A percentile compares a stretch with the other conserved stretches of the same genome.
phyloP scores from a whole-genome alignment of 257 asterid genomes.

The Linderniella brevidens region DNA sequence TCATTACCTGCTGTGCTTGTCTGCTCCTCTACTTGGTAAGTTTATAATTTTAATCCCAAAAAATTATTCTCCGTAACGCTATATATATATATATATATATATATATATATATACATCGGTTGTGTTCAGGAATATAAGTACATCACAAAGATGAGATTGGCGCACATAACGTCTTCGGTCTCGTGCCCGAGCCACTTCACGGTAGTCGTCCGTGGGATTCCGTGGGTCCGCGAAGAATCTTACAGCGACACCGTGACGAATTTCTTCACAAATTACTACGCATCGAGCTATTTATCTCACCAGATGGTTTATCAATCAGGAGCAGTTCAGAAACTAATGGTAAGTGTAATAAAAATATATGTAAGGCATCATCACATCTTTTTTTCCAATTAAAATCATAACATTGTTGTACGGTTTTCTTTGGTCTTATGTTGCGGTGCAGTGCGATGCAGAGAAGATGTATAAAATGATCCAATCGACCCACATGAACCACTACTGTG shows the following conservation, averaged over 20 bases:
- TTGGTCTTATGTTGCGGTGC: constrained; percentile 12
- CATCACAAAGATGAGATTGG: constrained; percentile 62
- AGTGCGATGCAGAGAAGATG: constrained; percentile 89
- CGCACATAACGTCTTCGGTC: constrained; percentile 43
- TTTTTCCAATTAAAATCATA: too few relatives aligned
- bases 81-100: too few relatives aligned
- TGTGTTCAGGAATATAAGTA: constrained; percentile 59
- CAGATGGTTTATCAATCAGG: constrained; percentile 79
- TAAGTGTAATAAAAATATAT: constrained; percentile 15
- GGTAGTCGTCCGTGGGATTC: constrained; percentile 85
- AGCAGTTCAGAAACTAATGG: constrained; percentile 77
- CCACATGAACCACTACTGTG: constrained; percentile 27
- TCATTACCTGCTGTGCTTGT: constrained; percentile 56
- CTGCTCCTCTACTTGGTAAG: constrained; percentile 80
- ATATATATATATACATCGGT: too few relatives aligned
- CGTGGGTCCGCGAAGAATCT: constrained; percentile 58
- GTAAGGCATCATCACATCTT: too few relatives aligned
- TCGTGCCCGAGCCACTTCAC: constrained; percentile 68
- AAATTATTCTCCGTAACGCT: not conserved
- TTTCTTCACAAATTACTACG: constrained; percentile 61
- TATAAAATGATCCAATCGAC: constrained; percentile 42
- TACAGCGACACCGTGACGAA: constrained; percentile 43
- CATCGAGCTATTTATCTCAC: constrained; percentile 85
- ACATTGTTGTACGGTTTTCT: not conserved
- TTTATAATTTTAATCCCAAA: not conserved